Evolutionary conservation across 2,329 filamentous ascomycete species (phyloP), one percentile per base, ranked within the genome.

Genomic region (Sclerotinia glacialis): DNA sequence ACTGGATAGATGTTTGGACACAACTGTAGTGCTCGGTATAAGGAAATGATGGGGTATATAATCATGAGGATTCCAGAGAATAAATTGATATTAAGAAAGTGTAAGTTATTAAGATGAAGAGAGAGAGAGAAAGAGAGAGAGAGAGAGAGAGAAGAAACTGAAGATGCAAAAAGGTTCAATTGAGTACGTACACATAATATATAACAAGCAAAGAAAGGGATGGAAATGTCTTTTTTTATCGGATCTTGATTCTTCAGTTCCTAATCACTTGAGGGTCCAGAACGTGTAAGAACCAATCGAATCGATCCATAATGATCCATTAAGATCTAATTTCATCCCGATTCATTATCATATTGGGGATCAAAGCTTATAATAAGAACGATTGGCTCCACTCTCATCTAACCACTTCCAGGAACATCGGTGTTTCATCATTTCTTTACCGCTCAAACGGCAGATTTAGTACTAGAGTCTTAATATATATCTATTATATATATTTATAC

Each of bases 121-220:
- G 42, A 44, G 14, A 23, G 9, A 46, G 54, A 42, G 21, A n/a
- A n/a, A n/a, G n/a, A n/a, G n/a, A n/a, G n/a, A n/a, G n/a, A n/a
- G n/a, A n/a, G n/a, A n/a, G n/a, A 28, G 16, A 34, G 11, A 54
- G 52, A 34, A 46, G 28, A 47, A 8, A 21, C n/a, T 23, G 42
- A 46, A 58, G 56, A 59, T 34, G 14, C 16, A 34, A 23, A 42
- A 34, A 47, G 42, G 28, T 47, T 46, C 56, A 60, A 34, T 34
- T 47, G 26, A 47, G n/a, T 40, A 40, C 37, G 37, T 40, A 40
- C 11, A n/a, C n/a, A n/a, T n/a, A n/a, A n/a, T n/a, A n/a, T n/a
- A n/a, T n/a, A n/a, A n/a, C n/a, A 23, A 47, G 56, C 12, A 60
- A 60, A 47, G 42, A 60, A 60, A 60, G 42, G 56, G 56, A 60